A percentile compares a stretch with the other conserved stretches of the same genome.
Conservation (phyloP, 2,329 filamentous ascomycete species). For the Aspergillus ochraceoroseus region DNA sequence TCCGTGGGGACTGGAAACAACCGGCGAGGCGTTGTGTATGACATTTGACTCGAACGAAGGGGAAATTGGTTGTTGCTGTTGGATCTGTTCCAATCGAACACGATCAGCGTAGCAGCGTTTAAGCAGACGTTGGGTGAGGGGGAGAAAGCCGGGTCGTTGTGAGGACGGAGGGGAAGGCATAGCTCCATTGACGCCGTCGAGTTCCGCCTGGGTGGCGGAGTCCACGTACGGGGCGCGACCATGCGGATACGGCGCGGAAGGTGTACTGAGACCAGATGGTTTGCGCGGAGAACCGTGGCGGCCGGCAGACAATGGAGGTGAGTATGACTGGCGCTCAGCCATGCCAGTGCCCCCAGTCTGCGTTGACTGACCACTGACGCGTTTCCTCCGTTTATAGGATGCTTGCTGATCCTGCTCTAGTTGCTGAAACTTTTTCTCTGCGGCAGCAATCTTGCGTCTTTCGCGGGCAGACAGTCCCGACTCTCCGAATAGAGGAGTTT, state of each 20-base stretch:
- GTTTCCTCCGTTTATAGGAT: conserved; percentile 52
- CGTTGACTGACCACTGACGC: conserved; percentile 52
- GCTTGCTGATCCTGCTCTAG: conserved; percentile 54
- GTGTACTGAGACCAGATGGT: conserved; percentile 29
- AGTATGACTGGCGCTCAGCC: conserved; percentile 35
- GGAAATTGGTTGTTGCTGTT: conserved; percentile 19
- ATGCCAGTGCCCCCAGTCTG: conserved; percentile 32
- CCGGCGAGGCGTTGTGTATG: conserved; percentile 12
- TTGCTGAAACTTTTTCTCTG: conserved; percentile 59
- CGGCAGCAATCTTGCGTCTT: conserved; percentile 58
- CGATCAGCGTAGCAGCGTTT: conserved; percentile 42
- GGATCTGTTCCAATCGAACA: conserved; percentile 31
- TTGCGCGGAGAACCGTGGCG: conserved; percentile 30
- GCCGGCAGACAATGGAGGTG: conserved; percentile 31
- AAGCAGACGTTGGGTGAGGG: conserved; percentile 42
- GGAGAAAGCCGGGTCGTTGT: conserved; percentile 34
- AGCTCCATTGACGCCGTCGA: conserved; percentile 35
- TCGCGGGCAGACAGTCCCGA: conserved; percentile 58
- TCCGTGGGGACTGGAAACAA: conserved; percentile 15
- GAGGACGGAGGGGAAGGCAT: conserved; percentile 20
- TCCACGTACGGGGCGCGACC: conserved; percentile 39
- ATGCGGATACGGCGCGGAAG: conserved; percentile 25
- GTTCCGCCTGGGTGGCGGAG: conserved; percentile 42
- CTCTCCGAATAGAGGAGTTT: conserved; percentile 34
- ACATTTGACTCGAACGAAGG: conserved; percentile 16